Base-by-base conservation (phyloP, 345 rosid species). In the Capsella bursapastoris region DNA sequence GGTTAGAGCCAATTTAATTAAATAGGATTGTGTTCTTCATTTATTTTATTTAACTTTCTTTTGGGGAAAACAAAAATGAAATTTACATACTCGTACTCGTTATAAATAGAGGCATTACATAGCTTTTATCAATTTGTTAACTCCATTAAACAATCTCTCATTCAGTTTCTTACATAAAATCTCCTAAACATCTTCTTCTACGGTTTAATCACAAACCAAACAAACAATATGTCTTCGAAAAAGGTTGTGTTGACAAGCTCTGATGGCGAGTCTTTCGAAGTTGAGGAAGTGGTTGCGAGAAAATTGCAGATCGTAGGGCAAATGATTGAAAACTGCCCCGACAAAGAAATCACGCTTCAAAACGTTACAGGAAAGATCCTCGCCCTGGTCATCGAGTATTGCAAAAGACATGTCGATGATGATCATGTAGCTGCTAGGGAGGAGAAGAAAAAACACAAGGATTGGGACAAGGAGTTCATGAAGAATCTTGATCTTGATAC, bases 301-400 rank as follows among this genome's bases (percentile, higher is more conserved):
- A 74, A 82, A 77, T 77, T 84, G n/a, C 81, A 77, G 74, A 79
- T 79, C 53, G 77, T 90, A 32, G 83, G 79, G 69, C 85, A 90
- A 56, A 84, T 84, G 88, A 83, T 88, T 51, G 93, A 88, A 41
- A 78, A 79, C 57, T 88, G 93, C 73, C 87, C 80, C 55, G 81
- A 63, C 43, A 72, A 59, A 35, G 71, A 81, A 22, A 90, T 87
- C 78, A 92, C 93, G 8, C 48, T 87, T 22, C 83, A 83, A 10
- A 90, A 88, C 82, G 88, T 90, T 47, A 80, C 82, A 13, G 70
- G 84, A 57, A 60, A 67, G 81, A 74, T 72, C 73, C 85, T 90
- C 7, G 74, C 84, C 9, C 79, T 62, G 79, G 83, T 84, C 11
- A 80, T 88, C 61, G 88, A 85, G 81, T 90, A 85, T 76, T 85